phyloP scores from a whole-genome alignment of 192 early-diverging fungal genomes.

The Entomortierella parvispora region DNA sequence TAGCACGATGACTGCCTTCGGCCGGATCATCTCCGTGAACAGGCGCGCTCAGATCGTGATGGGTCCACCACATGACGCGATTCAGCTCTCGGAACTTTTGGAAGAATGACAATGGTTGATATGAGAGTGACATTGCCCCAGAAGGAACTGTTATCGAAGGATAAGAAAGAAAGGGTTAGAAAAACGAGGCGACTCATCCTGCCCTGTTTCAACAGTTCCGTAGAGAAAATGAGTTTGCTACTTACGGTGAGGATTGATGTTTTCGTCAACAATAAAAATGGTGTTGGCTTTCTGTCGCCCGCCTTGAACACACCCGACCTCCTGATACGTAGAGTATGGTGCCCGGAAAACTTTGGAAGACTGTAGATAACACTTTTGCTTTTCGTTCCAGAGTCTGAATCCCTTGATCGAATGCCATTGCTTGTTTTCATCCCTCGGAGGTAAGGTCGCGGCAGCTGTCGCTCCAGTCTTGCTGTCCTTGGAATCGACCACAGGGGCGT shows the following conservation, averaged over 20 bases:
- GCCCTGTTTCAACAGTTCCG: background rate
- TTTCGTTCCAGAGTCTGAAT: slow-evolving; percentile 37
- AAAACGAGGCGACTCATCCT: background rate
- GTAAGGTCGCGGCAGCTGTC: background rate
- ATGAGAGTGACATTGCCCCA: slow-evolving; percentile 66
- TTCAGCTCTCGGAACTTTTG: slow-evolving; percentile 91
- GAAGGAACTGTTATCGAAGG: slow-evolving; percentile 56
- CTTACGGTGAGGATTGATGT: slow-evolving; percentile 39
- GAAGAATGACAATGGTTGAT: slow-evolving; percentile 73
- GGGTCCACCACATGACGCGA: slow-evolving; percentile 87
- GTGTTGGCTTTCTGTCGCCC: slow-evolving; percentile 40
- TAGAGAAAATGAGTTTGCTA: background rate
- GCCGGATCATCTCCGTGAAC: slow-evolving; percentile 59
- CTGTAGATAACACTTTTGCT: slow-evolving; percentile 39
- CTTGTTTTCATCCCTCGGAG: slow-evolving; percentile 13
- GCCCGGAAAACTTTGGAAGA: slow-evolving; percentile 39
- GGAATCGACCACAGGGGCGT: background rate
- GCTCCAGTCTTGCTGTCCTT: background rate
- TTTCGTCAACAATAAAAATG: slow-evolving; percentile 44
- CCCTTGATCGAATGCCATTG: slow-evolving; percentile 53
- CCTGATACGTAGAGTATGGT: slow-evolving; percentile 43
- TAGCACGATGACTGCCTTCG: slow-evolving; percentile 74
- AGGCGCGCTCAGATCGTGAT: slow-evolving; percentile 81
- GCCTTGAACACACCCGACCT: slow-evolving; percentile 40
- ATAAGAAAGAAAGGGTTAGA: background rate